Base-by-base conservation (phyloP, 805 yeast genomes). In the Suhomyces faveliae region DNA sequence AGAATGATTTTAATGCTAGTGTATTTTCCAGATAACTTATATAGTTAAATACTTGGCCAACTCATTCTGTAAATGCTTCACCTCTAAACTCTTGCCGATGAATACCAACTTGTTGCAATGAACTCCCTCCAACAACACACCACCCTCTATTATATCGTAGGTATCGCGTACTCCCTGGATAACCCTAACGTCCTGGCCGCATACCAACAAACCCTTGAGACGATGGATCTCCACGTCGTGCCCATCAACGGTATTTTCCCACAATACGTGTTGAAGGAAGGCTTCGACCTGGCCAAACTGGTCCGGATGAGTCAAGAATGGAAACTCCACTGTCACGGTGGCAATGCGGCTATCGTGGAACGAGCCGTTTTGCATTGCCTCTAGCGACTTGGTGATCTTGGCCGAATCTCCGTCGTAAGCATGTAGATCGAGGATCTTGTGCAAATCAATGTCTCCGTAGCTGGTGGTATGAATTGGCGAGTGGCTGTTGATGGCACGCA, bases 161-260 rank as follows among this genome's bases (percentile, higher is more conserved):
- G 96, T 89, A 47, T 90, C 94, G 50, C 98, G 75, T 0, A 94
- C 99, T 10, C 96, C 98, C 63, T 94, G 99, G 9, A 94, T 68
- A 6, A 90, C 87, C 53, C 79, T 76, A 19, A 77, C 81, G 8
- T 58, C 62, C 6, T 64, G 60, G n/a, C 63, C 57, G 24, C 48
- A 45, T 51, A 83, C 76, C 6, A 90, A 53, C 8, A 88, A 64
- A 1, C 97, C 98, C 62, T 94, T 94, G 2, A 86, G 70, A 52
- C 98, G 70, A 56, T 90, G 96, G 2, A 94, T 75, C 51, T 89
- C 97, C 3, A 80, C 75, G 1, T 59, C 58, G 24, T 66, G 64
- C 2, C 67, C 77, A 21, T 67, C 72, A 25, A 74, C 72, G 4
- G 20, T 42, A 49, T 68, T 75, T 57, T 80, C 94, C 98, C 99